A percentile compares a stretch with the other conserved stretches of the same genome.
Conservation (phyloP, 164 flowering plant genomes). For the Tetrastigma voinierianum region DNA sequence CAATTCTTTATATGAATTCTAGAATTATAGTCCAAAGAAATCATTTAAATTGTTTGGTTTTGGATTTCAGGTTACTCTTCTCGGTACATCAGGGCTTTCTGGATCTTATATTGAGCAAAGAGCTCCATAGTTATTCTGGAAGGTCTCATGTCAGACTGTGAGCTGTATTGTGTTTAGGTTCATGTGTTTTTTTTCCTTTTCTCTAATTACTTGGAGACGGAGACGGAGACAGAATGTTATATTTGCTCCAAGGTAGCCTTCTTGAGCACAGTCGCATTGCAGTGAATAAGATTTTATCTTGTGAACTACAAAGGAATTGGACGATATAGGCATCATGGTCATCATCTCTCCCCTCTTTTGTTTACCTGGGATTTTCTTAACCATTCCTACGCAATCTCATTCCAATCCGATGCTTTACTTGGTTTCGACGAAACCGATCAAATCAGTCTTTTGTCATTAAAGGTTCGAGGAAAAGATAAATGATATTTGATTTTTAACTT, state of each 20-base stretch:
- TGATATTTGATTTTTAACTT: too few relatives aligned
- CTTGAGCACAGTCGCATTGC: not conserved
- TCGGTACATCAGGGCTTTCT: constrained; percentile 56
- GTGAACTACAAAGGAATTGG: not conserved
- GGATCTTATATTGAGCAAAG: constrained; percentile 63
- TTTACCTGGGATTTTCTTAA: too few relatives aligned
- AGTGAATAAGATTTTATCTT: constrained; percentile 11
- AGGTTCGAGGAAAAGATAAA: too few relatives aligned
- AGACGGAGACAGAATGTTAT: constrained; percentile 3
- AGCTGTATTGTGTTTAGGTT: constrained; percentile 14
- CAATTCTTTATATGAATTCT: not conserved
- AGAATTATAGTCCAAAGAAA: not conserved
- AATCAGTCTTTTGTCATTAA: too few relatives aligned
- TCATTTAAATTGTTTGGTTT: not conserved
- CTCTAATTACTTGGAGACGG: constrained; percentile 2
- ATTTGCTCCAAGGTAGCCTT: not conserved
- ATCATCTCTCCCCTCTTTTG: too few relatives aligned
- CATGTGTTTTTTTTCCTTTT: constrained; percentile 3
- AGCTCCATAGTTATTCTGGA: constrained; percentile 20
- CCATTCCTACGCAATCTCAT: not conserved
- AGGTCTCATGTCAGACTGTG: constrained; percentile 2
- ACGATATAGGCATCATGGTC: not conserved
- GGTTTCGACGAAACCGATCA: not conserved
- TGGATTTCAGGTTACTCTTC: constrained; percentile 43
- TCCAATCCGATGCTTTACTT: not conserved